Base-by-base conservation (phyloP, 345 rosid species). In the Sapria himalayana region DNA sequence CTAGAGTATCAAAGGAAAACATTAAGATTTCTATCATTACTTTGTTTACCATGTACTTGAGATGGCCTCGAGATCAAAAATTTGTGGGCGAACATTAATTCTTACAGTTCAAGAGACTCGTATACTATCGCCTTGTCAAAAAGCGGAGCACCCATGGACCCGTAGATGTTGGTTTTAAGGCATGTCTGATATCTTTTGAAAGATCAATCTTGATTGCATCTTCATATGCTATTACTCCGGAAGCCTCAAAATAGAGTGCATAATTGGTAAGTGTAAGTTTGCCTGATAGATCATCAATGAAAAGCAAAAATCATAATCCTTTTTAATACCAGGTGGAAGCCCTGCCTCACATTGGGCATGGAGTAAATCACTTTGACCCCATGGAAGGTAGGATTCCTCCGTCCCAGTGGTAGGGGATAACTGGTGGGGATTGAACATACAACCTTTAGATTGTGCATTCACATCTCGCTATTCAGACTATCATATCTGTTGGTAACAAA, bases 111-210 rank as follows among this genome's bases (percentile, higher is more conserved):
- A 3, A 76, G 66, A 23, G 86, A 72, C 57, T 89, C 81, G 3
- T 67, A 76, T 22, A 56, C 29, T 47, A 82, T 61, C 52, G 93
- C 98, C 67, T 76, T 89, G 65, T 89, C 95, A 35, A 74, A 89
- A 48, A 89, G 78, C 2, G 95, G 95, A 50, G 91, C 93, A 38
- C 98, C 71, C 79, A 82, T n/a, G 98, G 98, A 43, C 98, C 93
- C 13, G 93, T 76, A 24, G 93, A 78, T 21, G 59, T 46, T 39
- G 98, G 75, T 59, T 74, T 79, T 35, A 70, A 40, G 0, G 52
- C 45, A 22, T 61, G 74, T 20, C 55, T 62, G 5, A 11, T 34
- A 33, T 66, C 65, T 45, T 58, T 74, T 2, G 86, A 70, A 33
- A 89, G 91, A 53, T 76, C 85, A 20, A 82, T 71, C 65, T 82